Evolutionary conservation across 345 rosid species (phyloP), one percentile per base, ranked within the genome.

Genomic region (Eutrema heterophyllum): DNA sequence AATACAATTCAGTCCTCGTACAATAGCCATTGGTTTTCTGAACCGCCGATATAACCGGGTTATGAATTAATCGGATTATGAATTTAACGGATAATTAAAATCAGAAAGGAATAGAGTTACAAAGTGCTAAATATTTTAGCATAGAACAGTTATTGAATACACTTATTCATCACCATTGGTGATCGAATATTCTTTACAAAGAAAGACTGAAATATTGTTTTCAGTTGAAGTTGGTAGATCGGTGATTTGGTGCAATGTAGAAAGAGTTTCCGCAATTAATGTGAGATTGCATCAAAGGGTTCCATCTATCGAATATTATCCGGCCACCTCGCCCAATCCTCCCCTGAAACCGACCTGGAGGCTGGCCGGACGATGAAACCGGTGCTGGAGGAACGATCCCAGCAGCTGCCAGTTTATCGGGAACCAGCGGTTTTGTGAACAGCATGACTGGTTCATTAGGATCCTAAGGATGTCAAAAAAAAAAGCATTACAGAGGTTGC

Each of bases 301-400:
- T 92, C 97, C 98, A 92, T 84, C 99, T 84, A 67, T 95, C 98
- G 68, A 92, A 95, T 14, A 95, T 71, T 18, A 92, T 90, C 16
- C 99, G 84, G 11, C 98, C 98, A 76, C 99, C 99, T 2, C 99
- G 92, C 3, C 99, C 98, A 41, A 95, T 86, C 79, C 99, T 90
- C 73, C 99, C 99, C 12, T 78, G 89, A 67, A 86, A 90, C 82
- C 84, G 87, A 21, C 77, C 78, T 33, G 82, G 78, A 27, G 84
- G 63, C 18, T 78, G 81, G 7, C 78, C 62, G 2, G 87, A 70
- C 1, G 84, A 56, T 59, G 77, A 41, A 7, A 44, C 77, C 35
- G 83, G 90, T 56, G 83, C 78, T 1, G 97, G 97, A n/a, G 98
- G 97, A 46, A 84, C 84, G 57, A 95, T 85, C 69, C 92, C 85